Percentiles rank a stretch among this genome's conserved stretches.
These are phyloP conservation scores for Tetrapisispora phaffii DNA, from an alignment of 805 yeast species.

Conservation along the genomic window DNA sequence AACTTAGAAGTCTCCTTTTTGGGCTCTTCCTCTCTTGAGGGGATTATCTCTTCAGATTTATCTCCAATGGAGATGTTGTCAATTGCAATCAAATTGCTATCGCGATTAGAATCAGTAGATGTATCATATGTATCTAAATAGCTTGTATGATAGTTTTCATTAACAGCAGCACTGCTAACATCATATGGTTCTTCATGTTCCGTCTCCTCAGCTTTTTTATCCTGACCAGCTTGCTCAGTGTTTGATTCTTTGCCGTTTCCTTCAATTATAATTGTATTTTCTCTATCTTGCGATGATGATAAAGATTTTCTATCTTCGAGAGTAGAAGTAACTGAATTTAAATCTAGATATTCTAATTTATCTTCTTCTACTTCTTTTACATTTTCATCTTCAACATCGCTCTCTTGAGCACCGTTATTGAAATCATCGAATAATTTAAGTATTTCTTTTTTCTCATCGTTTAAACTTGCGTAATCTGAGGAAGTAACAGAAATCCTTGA, in stretches of 20 bases:
- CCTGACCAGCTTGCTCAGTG: too few species aligned
- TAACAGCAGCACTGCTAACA: background rate
- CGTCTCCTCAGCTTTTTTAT: too few species aligned
- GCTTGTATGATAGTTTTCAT: background rate
- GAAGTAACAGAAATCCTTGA: background rate
- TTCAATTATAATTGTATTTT: background rate
- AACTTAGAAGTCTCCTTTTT: background rate
- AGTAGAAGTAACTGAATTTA: background rate
- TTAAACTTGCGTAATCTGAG: background rate
- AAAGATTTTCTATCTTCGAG: background rate
- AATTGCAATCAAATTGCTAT: constrained; percentile 1
- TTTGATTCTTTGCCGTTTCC: background rate
- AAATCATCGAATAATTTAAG: background rate
- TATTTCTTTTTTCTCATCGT: constrained; percentile 1
- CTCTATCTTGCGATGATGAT: background rate
- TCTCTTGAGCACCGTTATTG: background rate
- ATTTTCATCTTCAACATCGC: background rate
- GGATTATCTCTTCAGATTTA: background rate
- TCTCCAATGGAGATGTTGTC: background rate
- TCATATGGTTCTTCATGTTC: background rate
- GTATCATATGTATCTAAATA: background rate
- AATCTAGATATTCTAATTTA: background rate
- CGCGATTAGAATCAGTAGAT: background rate
- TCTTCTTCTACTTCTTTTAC: background rate
- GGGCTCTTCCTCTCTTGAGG: too few species aligned